Percentiles rank a stretch among this genome's conserved stretches.
These are phyloP conservation scores for Anisogramma anomala DNA, from an alignment of 2,329 filamentous ascomycete genomes.

Conservation along the genomic window DNA sequence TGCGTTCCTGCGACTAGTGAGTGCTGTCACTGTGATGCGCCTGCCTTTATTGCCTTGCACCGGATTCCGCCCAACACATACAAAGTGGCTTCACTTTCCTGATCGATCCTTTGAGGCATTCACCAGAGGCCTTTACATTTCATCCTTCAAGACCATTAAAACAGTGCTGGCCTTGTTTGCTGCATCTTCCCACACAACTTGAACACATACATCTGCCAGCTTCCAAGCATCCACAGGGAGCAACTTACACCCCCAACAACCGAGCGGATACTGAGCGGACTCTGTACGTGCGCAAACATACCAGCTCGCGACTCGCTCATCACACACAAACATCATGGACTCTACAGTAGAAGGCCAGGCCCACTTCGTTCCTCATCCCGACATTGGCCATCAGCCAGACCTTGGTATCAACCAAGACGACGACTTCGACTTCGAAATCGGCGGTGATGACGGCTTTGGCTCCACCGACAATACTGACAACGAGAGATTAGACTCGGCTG, in stretches of 20 bases:
- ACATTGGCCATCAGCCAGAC: slow-evolving; percentile 11
- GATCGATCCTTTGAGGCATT: background rate
- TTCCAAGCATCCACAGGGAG: background rate
- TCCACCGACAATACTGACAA: slow-evolving; percentile 9
- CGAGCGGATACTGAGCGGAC: background rate
- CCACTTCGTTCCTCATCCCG: slow-evolving; percentile 4
- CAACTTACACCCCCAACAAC: background rate
- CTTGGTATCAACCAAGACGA: slow-evolving; percentile 16
- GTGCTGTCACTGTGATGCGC: no score
- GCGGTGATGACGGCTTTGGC: slow-evolving; percentile 16
- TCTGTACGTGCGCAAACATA: background rate
- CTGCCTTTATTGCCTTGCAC: no score
- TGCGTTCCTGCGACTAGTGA: background rate
- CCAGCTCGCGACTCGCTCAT: background rate
- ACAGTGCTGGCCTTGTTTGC: no score
- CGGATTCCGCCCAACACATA: background rate
- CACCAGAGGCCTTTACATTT: no score
- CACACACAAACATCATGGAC: slow-evolving; percentile 14
- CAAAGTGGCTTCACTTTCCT: background rate
- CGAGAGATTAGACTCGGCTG: background rate
- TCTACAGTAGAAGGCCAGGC: slow-evolving; percentile 10
- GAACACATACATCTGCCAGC: no score
- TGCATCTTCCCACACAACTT: no score
- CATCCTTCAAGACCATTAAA: no score
- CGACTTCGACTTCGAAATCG: slow-evolving; percentile 23